These are phyloP conservation scores for Phytopythium sindhum DNA, from an alignment of 352 stramenopile species.

Conservation along the genomic window DNA sequence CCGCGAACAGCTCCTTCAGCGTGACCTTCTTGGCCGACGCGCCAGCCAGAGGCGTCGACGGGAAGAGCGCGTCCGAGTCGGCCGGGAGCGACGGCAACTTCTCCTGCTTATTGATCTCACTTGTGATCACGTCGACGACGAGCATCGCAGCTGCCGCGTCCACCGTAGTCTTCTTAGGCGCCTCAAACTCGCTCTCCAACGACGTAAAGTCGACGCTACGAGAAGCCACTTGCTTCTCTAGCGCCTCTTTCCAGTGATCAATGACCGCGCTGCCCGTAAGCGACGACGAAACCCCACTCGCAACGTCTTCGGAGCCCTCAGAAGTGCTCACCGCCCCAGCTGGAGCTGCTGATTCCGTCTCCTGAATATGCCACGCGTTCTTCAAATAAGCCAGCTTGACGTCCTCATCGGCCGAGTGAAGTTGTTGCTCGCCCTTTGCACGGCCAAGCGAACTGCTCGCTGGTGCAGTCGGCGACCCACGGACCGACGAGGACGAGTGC, in stretches of 20 bases:
- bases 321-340: not conserved
- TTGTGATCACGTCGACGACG: not conserved
- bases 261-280: conserved; percentile 19
- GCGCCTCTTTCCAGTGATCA: conserved; percentile 28
- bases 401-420: conserved; percentile 18
- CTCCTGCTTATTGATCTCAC: conserved; percentile 6
- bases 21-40: conserved; percentile 30
- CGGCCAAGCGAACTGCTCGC: not conserved
- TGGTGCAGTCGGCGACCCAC: not conserved
- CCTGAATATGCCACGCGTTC: conserved; percentile 1
- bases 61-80: conserved; percentile 27
- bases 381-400: conserved; percentile 27
- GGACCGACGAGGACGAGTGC: conserved; percentile 39
- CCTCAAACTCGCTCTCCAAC: conserved; percentile 25
- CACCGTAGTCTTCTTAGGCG: conserved; percentile 6
- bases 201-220: conserved; percentile 39
- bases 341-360: not conserved
- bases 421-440: not conserved
- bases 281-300: not conserved
- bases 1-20: conserved; percentile 39
- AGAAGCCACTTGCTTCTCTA: conserved; percentile 17
- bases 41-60: conserved; percentile 17
- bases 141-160: conserved; percentile 5
- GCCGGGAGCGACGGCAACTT: conserved; percentile 19
- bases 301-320: not conserved